These are phyloP conservation scores for Fusarium pseudoanthophilum DNA, from an alignment of 2,329 filamentous ascomycete species.

Conservation along the genomic window DNA sequence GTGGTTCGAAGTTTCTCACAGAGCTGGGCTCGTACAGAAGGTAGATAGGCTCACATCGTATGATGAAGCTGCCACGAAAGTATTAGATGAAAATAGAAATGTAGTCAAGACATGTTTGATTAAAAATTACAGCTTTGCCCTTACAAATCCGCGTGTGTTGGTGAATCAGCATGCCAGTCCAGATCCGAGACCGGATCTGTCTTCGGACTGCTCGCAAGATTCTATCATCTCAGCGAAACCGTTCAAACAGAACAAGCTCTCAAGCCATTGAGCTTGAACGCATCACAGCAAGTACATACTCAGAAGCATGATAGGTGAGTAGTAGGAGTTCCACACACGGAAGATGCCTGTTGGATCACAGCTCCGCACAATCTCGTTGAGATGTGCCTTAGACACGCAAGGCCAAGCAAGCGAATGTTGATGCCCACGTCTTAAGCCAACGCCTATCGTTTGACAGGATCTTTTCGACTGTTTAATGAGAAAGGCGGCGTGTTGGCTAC, in stretches of 20 bases:
- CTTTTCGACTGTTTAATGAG: neutral
- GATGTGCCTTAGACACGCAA: slow-evolving; percentile 12
- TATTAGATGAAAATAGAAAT: neutral
- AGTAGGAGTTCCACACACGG: neutral
- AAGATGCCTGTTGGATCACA: slow-evolving; percentile 21
- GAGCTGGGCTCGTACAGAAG: neutral
- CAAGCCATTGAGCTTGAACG: neutral
- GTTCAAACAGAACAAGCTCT: neutral
- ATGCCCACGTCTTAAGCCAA: neutral
- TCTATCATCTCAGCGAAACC: neutral
- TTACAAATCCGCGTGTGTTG: neutral
- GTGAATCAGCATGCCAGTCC: neutral
- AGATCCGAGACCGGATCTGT: neutral
- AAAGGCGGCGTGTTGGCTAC: neutral
- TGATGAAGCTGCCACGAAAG: neutral
- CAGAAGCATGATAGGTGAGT: neutral
- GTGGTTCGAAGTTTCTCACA: neutral
- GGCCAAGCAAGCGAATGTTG: neutral
- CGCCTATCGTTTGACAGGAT: neutral
- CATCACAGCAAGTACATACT: neutral
- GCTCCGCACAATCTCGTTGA: neutral
- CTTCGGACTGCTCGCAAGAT: neutral
- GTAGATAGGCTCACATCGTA: neutral
- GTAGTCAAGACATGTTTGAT: neutral
- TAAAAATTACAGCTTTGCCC: neutral